Conservation (phyloP, 257 asterid genomes). For the Coffea eugenioides region DNA sequence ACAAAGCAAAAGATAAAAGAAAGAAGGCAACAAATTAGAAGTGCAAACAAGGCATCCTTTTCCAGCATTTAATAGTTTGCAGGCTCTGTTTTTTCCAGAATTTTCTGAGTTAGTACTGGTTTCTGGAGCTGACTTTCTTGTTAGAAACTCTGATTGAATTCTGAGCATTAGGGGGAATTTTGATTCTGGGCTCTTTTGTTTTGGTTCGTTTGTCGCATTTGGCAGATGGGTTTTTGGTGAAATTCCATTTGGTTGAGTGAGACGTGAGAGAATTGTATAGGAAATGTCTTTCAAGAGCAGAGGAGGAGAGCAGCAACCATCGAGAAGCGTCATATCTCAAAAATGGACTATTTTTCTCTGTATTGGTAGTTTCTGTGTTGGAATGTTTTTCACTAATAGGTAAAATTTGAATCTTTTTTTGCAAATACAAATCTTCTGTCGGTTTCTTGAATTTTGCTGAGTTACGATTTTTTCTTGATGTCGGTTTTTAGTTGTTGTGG, state of each 20-base stretch:
- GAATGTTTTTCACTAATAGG: constrained; percentile 85
- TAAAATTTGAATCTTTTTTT: constrained; percentile 16
- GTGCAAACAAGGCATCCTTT: constrained; percentile 33
- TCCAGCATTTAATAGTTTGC: constrained; percentile 17
- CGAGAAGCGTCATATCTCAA: constrained; percentile 52
- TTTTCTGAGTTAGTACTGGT: constrained; percentile 12
- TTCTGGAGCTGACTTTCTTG: constrained; percentile 15
- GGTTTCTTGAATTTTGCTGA: background rate
- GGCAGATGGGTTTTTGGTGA: constrained; percentile 39
- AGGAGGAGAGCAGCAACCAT: constrained; percentile 57
- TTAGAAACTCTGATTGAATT: constrained; percentile 15
- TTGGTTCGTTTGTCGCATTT: constrained; percentile 11
- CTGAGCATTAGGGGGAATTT: constrained; percentile 20
- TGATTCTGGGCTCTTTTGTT: constrained; percentile 7
- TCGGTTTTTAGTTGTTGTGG: background rate
- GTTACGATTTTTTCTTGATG: background rate
- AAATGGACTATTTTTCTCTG: constrained; percentile 83
- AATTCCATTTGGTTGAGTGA: constrained; percentile 7
- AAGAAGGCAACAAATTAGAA: constrained; percentile 30
- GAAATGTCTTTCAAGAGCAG: constrained; percentile 60
- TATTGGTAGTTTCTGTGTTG: constrained; percentile 66
- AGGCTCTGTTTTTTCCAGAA: constrained; percentile 12
- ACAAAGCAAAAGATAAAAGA: constrained; percentile 47
- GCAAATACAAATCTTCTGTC: background rate
- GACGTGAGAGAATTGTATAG: constrained; percentile 9